Evolutionary conservation across 169 alveolate genomes (phyloP), one percentile per base, ranked within the genome.

Genomic region (Perkinsus marinus): DNA sequence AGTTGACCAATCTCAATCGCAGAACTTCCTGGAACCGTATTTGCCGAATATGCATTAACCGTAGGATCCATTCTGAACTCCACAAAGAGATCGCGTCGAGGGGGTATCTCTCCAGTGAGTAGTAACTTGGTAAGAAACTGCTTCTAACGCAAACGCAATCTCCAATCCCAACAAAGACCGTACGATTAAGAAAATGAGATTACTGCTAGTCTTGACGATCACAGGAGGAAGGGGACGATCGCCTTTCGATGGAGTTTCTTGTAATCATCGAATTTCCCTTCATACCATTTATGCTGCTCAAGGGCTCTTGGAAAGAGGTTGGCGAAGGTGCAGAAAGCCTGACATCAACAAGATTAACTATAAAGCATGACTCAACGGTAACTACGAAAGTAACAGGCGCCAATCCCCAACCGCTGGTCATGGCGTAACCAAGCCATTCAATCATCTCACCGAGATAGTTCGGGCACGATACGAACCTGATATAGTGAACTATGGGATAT

Each of bases 401-500:
- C 79, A 57, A 16, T 13, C 79, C 79, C 79, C 79, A 57, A 57
- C 90, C 39, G 22, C 90, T 34, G 43, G 91, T 68, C 69, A 91
- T 36, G 0, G 92, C 90, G 36, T 57, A 91, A 26, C 92, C 92
- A 22, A 36, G 9, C 92, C 92, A 91, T 22, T 91, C 92, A 2
- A 91, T 30, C 43, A 36, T 91, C 90, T 91, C 92, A 22, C 92
- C 92, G 19, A 91, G 26, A 90, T 91, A 91, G 46, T 91, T 91
- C 34, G 92, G 91, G 22, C 92, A 91, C 19, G 90, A n/a, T 9
- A 91, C 92, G 30, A 39, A 91, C 38, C 57, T 37, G 69, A 91
- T 0, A n/a, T n/a, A n/a, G n/a, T n/a, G n/a, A n/a, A n/a, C n/a
- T n/a, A n/a, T 10, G 17, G 26, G 17, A 17, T 17, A 43, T 43